Percentiles rank a stretch among this genome's conserved stretches.
These are phyloP conservation scores for Leccinellum rugosiceps DNA, from an alignment of 768 basidiomycete species.

Conservation along the genomic window DNA sequence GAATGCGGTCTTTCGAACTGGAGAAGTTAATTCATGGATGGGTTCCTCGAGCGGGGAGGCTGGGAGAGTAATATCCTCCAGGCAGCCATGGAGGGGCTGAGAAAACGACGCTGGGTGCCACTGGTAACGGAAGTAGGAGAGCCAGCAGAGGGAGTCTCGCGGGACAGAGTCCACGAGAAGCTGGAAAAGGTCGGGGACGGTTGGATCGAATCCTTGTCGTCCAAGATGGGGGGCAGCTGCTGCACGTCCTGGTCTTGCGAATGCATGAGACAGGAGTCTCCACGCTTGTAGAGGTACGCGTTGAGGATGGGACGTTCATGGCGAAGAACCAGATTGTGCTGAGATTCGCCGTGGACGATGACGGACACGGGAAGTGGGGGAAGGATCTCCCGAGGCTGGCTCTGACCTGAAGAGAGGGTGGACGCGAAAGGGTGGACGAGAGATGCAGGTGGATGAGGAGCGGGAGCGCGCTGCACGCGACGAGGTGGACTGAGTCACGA, in stretches of 20 bases:
- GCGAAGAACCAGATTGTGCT: slow-evolving; percentile 24
- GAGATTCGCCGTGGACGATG: slow-evolving; percentile 28
- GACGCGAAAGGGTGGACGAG: slow-evolving; percentile 34
- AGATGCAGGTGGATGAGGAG: slow-evolving; percentile 29
- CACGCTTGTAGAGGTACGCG: slow-evolving; percentile 10
- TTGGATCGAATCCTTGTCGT: slow-evolving; percentile 26
- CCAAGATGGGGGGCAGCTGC: slow-evolving; percentile 8
- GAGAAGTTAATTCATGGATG: slow-evolving; percentile 2
- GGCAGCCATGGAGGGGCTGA: slow-evolving; percentile 10
- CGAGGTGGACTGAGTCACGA: slow-evolving; percentile 24
- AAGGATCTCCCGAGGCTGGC: slow-evolving; percentile 23
- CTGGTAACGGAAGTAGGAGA: slow-evolving; percentile 20
- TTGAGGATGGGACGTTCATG: slow-evolving; percentile 13
- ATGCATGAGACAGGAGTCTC: slow-evolving; percentile 9
- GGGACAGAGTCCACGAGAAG: slow-evolving; percentile 26
- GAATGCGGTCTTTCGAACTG: not conserved
- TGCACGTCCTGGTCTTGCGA: slow-evolving; percentile 16
- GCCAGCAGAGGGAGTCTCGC: slow-evolving; percentile 24
- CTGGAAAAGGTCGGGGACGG: slow-evolving; percentile 29
- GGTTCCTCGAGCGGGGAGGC: slow-evolving; percentile 17
- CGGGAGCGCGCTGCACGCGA: slow-evolving; percentile 29
- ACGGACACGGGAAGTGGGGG: slow-evolving; percentile 29
- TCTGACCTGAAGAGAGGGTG: slow-evolving; percentile 33
- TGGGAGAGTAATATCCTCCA: slow-evolving; percentile 27
- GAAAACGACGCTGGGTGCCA: slow-evolving; percentile 21